Percentiles rank a stretch among this genome's conserved stretches.
Evolutionary conservation across 805 yeast species (phyloP).

Genomic region (Candida cerambycidarum): DNA sequence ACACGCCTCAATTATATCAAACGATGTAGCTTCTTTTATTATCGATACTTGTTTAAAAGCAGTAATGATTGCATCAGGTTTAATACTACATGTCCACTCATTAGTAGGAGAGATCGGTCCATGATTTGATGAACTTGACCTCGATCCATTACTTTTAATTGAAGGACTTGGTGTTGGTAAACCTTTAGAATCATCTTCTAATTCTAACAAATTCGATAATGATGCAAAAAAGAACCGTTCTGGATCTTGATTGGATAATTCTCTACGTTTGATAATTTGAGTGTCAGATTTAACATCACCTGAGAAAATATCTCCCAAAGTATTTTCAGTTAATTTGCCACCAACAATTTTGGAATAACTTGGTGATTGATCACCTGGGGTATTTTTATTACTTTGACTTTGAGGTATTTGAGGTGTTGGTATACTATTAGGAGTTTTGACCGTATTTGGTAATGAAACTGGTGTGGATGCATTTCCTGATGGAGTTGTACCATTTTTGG

Average conservation of each 20-base stretch:
- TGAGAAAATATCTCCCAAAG: constrained; percentile 26
- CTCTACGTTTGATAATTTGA: constrained; percentile 46
- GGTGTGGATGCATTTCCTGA: constrained; percentile 36
- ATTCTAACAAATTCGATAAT: constrained; percentile 48
- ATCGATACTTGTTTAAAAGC: constrained; percentile 46
- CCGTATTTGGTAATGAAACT: constrained; percentile 35
- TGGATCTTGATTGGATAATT: constrained; percentile 46
- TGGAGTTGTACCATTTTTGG: constrained; percentile 34
- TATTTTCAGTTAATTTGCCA: constrained; percentile 16
- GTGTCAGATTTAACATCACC: constrained; percentile 29
- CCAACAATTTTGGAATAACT: constrained; percentile 18
- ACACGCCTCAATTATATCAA: constrained; percentile 25
- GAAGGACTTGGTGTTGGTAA: constrained; percentile 18
- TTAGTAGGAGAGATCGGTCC: constrained; percentile 40
- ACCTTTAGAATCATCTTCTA: constrained; percentile 33
- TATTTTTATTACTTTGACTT: constrained; percentile 39
- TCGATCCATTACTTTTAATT: constrained; percentile 11
- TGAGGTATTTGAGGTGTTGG: constrained; percentile 41
- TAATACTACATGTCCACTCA: constrained; percentile 47
- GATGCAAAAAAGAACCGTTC: constrained; percentile 51
- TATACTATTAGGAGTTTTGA: constrained; percentile 45
- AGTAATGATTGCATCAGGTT: constrained; percentile 43
- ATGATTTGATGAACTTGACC: constrained; percentile 13
- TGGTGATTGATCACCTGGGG: constrained; percentile 42
- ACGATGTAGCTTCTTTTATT: constrained; percentile 33